phyloP scores from a whole-genome alignment of 306 rosid species.

The Lotus japonicus region DNA sequence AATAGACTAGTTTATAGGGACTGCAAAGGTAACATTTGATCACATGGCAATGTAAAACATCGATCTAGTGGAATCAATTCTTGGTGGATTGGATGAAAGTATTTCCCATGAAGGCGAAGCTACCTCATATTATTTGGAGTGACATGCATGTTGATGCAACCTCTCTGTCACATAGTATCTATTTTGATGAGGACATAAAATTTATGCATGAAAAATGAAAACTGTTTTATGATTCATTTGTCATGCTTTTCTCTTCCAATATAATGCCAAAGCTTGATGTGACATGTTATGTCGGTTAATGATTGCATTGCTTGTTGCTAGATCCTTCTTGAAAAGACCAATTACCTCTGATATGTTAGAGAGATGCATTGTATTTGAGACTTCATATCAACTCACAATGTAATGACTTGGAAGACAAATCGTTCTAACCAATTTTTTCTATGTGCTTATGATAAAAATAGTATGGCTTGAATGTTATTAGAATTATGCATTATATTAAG shows the following conservation, averaged over 20 bases:
- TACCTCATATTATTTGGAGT: background rate
- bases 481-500: too few relatives aligned
- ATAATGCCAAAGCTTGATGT: background rate
- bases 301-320: background rate
- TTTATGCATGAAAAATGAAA: background rate
- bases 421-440: too few relatives aligned
- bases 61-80: constrained; percentile 4
- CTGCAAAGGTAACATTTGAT: background rate
- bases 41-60: background rate
- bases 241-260: background rate
- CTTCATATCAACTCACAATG: too few relatives aligned
- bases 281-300: background rate
- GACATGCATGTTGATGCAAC: background rate
- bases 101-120: background rate
- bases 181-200: background rate
- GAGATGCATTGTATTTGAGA: background rate
- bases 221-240: background rate
- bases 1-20: background rate
- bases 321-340: background rate
- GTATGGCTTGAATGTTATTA: too few relatives aligned
- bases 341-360: background rate
- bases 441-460: too few relatives aligned
- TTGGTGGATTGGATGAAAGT: background rate
- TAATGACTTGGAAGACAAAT: too few relatives aligned
- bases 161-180: background rate